Conservation (phyloP, 768 basidiomycete genomes). For the Solioccasus polychromus region DNA sequence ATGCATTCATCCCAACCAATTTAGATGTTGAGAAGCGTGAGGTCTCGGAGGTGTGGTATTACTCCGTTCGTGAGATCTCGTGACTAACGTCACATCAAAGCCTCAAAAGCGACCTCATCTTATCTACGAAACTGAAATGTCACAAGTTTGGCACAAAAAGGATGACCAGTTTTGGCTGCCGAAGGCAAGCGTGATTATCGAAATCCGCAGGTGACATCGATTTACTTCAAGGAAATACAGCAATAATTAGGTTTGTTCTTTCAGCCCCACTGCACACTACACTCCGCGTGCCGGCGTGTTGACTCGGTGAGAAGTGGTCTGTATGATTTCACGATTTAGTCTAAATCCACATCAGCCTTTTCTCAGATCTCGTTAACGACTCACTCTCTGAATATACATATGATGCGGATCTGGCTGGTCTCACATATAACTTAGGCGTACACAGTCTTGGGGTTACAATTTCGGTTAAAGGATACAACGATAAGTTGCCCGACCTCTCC, state of each 20-base stretch:
- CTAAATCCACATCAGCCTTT: slow-evolving; percentile 49
- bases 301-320: slow-evolving; percentile 51
- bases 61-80: background rate
- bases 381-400: slow-evolving; percentile 89
- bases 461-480: slow-evolving; percentile 82
- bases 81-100: slow-evolving; percentile 37
- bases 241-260: background rate
- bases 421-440: slow-evolving; percentile 66
- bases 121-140: slow-evolving; percentile 66
- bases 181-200: slow-evolving; percentile 73
- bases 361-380: slow-evolving; percentile 82
- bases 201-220: slow-evolving; percentile 62
- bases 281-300: slow-evolving; percentile 71
- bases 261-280: slow-evolving; percentile 54
- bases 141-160: slow-evolving; percentile 92
- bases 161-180: slow-evolving; percentile 97
- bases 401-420: slow-evolving; percentile 88
- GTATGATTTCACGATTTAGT: background rate
- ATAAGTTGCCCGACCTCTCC: slow-evolving; percentile 78
- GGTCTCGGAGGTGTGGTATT: slow-evolving; percentile 50
- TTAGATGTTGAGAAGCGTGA: slow-evolving; percentile 79
- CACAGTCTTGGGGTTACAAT: slow-evolving; percentile 67
- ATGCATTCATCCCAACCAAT: slow-evolving; percentile 87
- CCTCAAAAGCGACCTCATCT: slow-evolving; percentile 72
- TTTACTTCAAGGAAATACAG: background rate